phyloP scores from a whole-genome alignment of 169 alveolate species.

The Plasmodium falciparum region DNA sequence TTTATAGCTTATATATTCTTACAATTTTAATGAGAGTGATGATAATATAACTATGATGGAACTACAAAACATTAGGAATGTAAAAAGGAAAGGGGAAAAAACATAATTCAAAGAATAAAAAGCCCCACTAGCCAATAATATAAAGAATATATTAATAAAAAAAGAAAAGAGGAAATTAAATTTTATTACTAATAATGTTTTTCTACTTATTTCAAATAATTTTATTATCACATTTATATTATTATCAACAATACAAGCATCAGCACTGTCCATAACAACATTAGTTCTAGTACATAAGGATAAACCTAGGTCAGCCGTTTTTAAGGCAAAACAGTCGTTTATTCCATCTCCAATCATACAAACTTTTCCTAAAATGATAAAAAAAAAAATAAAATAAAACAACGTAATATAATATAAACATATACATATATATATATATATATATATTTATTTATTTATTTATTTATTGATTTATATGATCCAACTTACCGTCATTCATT shows the following conservation, averaged over 20 bases:
- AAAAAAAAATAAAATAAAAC: background rate
- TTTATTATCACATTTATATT: conserved; percentile 59
- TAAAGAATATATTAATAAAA: conserved; percentile 61
- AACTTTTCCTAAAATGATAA: conserved; percentile 39
- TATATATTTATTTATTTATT: background rate
- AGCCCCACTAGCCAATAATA: conserved; percentile 76
- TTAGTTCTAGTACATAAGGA: conserved; percentile 68
- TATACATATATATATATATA: background rate
- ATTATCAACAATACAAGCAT: conserved; percentile 72
- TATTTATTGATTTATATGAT: background rate
- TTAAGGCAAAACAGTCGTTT: conserved; percentile 74
- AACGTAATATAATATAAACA: background rate
- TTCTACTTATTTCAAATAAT: conserved; percentile 66
- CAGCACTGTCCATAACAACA: conserved; percentile 75
- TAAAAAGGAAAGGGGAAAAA: conserved; percentile 63
- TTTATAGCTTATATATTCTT: conserved; percentile 4
- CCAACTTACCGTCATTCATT: conserved; percentile 46
- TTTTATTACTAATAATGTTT: conserved; percentile 61
- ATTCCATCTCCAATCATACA: conserved; percentile 76
- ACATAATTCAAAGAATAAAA: conserved; percentile 60
- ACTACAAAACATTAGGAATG: conserved; percentile 74
- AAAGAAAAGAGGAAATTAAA: conserved; percentile 70
- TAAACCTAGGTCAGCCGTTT: conserved; percentile 67
- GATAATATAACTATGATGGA: conserved; percentile 61
- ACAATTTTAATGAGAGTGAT: conserved; percentile 62